Evolutionary conservation across 345 rosid species (phyloP).

Genomic region (Bretschneidera sinensis): DNA sequence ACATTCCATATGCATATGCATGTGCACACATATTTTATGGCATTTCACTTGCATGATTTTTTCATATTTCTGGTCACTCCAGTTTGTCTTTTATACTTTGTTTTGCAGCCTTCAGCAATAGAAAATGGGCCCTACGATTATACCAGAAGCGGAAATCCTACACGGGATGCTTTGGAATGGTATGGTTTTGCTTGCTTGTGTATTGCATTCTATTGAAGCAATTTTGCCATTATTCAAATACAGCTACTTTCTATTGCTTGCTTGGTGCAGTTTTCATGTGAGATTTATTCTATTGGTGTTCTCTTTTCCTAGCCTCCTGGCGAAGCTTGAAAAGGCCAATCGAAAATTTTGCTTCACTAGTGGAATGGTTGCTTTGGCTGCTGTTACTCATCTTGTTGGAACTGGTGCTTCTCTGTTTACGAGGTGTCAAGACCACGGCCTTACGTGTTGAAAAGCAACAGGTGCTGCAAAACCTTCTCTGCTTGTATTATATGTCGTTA

Average conservation of each 20-base stretch:
- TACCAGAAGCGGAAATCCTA: slow-evolving; percentile 98
- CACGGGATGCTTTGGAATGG: slow-evolving; percentile 85
- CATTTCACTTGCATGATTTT: background rate
- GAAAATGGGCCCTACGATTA: slow-evolving; percentile 88
- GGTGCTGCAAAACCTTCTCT: slow-evolving; percentile 32
- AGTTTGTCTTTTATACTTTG: slow-evolving; percentile 7
- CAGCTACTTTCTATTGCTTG: background rate
- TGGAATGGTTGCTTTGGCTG: slow-evolving; percentile 96
- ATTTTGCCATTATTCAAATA: slow-evolving; percentile 5
- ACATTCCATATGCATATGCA: too few relatives aligned
- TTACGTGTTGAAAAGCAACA: slow-evolving; percentile 93
- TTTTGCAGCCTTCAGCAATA: slow-evolving; percentile 67
- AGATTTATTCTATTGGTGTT: slow-evolving; percentile 1
- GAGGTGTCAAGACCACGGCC: slow-evolving; percentile 93
- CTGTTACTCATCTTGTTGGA: slow-evolving; percentile 70
- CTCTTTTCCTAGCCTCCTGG: slow-evolving; percentile 54
- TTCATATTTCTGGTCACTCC: background rate
- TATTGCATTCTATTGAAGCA: background rate
- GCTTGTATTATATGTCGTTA: background rate
- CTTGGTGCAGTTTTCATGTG: background rate
- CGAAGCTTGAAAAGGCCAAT: slow-evolving; percentile 94
- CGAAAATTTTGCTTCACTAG: slow-evolving; percentile 95
- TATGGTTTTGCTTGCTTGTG: slow-evolving; percentile 16
- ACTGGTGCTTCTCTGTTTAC: slow-evolving; percentile 40
- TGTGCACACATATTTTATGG: too few relatives aligned